These are phyloP conservation scores for Tylopilus sp. DNA, from an alignment of 768 basidiomycete species.

Conservation along the genomic window DNA sequence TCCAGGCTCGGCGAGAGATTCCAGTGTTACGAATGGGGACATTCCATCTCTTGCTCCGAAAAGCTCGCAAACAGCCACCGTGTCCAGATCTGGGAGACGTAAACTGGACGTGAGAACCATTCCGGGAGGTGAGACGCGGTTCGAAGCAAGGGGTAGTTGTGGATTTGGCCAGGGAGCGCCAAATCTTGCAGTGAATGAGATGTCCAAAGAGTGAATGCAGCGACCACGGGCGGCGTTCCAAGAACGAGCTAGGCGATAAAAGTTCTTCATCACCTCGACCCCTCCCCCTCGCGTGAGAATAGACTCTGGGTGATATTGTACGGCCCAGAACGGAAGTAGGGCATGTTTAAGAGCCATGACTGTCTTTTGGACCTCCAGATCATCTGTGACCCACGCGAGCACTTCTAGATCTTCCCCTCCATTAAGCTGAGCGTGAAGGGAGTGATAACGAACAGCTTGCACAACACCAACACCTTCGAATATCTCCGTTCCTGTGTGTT, in stretches of 20 bases:
- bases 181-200: slow-evolving; percentile 33
- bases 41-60: slow-evolving; percentile 57
- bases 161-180: slow-evolving; percentile 59
- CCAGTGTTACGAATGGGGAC: slow-evolving; percentile 66
- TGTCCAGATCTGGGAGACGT: slow-evolving; percentile 40
- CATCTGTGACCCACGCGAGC: slow-evolving; percentile 73
- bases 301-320: slow-evolving; percentile 89
- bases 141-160: slow-evolving; percentile 20
- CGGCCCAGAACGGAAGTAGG: slow-evolving; percentile 74
- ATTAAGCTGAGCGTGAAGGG: slow-evolving; percentile 58
- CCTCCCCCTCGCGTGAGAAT: slow-evolving; percentile 70
- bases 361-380: slow-evolving; percentile 59
- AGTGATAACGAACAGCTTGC: slow-evolving; percentile 76
- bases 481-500: slow-evolving; percentile 55
- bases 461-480: slow-evolving; percentile 56
- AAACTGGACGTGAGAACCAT: slow-evolving; percentile 40
- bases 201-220: slow-evolving; percentile 40
- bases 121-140: slow-evolving; percentile 20
- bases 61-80: slow-evolving; percentile 54
- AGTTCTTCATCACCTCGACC: slow-evolving; percentile 64
- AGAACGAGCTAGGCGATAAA: slow-evolving; percentile 62
- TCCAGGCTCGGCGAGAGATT: slow-evolving; percentile 75
- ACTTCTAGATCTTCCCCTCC: slow-evolving; percentile 51
- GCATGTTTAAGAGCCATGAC: slow-evolving; percentile 73
- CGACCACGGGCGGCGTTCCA: slow-evolving; percentile 50